phyloP scores from a whole-genome alignment of 2,329 filamentous ascomycete genomes.

The Knoxdaviesia proteae region DNA sequence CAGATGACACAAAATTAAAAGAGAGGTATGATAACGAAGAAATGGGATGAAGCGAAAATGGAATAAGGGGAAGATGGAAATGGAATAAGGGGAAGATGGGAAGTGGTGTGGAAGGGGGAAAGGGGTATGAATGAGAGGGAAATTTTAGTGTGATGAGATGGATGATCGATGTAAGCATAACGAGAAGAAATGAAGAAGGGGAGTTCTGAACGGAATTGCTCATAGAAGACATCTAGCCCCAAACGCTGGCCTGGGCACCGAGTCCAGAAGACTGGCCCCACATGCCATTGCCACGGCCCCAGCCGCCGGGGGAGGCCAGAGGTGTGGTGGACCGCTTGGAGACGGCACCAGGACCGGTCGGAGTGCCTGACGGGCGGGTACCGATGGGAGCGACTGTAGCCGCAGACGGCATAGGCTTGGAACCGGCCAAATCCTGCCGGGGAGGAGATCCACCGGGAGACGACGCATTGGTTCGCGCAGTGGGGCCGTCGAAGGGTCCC shows the following conservation, averaged over 20 bases:
- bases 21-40: too few relatives aligned
- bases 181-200: slow-evolving; percentile 6
- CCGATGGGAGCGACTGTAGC: slow-evolving; percentile 77
- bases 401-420: slow-evolving; percentile 31
- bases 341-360: slow-evolving; percentile 25
- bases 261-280: slow-evolving; percentile 71
- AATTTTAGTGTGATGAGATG: too few relatives aligned
- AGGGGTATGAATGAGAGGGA: too few relatives aligned
- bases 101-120: too few relatives aligned
- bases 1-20: too few relatives aligned
- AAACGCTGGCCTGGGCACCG: slow-evolving; percentile 80
- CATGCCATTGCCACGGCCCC: slow-evolving; percentile 62
- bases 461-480: slow-evolving; percentile 54
- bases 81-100: too few relatives aligned
- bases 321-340: slow-evolving; percentile 73
- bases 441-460: slow-evolving; percentile 67
- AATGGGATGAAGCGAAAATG: too few relatives aligned
- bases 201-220: slow-evolving; percentile 8
- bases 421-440: slow-evolving; percentile 33
- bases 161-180: slow-evolving; percentile 3
- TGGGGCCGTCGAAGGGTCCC: slow-evolving; percentile 35
- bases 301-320: slow-evolving; percentile 68
- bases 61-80: too few relatives aligned
- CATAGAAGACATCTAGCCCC: slow-evolving; percentile 41
- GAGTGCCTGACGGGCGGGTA: slow-evolving; percentile 52